Percentiles rank a stretch among this genome's conserved stretches.
Conservation (phyloP, 495 filamentous ascomycete species). For the Jackrogersella minutella region DNA sequence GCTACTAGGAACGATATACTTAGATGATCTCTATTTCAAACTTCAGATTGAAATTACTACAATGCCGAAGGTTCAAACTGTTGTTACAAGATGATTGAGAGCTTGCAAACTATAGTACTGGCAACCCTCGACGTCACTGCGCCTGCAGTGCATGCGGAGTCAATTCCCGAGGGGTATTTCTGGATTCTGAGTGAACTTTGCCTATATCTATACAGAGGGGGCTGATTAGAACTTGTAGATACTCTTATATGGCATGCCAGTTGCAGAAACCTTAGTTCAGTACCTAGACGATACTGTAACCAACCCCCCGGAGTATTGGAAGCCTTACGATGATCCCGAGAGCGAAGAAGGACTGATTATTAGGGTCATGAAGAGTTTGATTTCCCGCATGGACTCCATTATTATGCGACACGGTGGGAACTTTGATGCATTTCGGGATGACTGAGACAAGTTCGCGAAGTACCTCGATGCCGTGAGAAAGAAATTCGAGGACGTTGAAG, state of each 20-base stretch:
- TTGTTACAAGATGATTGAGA: no score
- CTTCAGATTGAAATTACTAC: background rate
- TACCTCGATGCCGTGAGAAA: background rate
- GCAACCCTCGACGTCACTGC: background rate
- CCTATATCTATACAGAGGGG: no score
- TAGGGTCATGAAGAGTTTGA: background rate
- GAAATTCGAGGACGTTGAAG: no score
- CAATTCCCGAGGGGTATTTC: background rate
- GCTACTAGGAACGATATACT: background rate
- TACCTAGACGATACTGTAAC: background rate
- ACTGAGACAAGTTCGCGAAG: background rate
- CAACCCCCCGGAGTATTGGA: no score
- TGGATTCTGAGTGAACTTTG: background rate
- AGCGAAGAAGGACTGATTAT: no score
- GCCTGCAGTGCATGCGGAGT: background rate
- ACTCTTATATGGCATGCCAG: background rate
- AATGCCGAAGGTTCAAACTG: no score
- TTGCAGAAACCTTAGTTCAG: background rate
- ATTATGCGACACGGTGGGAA: background rate
- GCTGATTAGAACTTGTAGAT: background rate
- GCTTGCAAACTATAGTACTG: no score
- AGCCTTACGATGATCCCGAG: no score
- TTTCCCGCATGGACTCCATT: background rate
- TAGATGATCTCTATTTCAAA: background rate
- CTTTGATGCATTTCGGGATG: background rate